Evolutionary conservation across 2,329 filamentous ascomycete species (phyloP), one percentile per base, ranked within the genome.

Genomic region (Colletotrichum navitas): DNA sequence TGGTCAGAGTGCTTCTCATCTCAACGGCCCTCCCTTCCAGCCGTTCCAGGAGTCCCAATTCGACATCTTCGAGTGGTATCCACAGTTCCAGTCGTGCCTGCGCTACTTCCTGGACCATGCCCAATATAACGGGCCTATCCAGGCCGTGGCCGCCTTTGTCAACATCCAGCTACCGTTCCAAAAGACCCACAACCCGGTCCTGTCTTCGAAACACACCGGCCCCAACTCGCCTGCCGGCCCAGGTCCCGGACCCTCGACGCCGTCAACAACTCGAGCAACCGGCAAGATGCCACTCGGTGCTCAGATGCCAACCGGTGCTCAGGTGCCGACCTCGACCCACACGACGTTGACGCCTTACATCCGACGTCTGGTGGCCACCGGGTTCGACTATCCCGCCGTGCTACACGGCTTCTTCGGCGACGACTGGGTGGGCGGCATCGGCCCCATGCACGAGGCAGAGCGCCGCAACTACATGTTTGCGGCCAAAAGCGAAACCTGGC

Each of bases 391-490:
- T 51, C 91, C 93, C 0, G 91, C 91, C 0, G 91, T 98, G n/a
- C 85, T 99, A 72, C 94, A 97, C 78, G 94, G 94, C 14, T 97
- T 98, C 84, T 99, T 98, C 77, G 96, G 96, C n/a, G 93, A 98
- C 74, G 92, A 97, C 79, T 99, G 95, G 93, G 82, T 85, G 43
- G 85, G 88, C 26, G 96, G 96, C 2, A 87, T 98, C 60, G 93
- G 94, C 0, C 90, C 91, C 14, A 85, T 98, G 71, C 93, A 97
- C 78, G 94, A 98, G 80, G 91, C 93, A 74, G 96, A 99, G 82
- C 89, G 96, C 63, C 89, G 94, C 67, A 99, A 99, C 80, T 99
- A 96, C 79, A 88, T 99, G 43, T 98, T 98, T 79, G 94, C 95
- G 0, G 94, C 95, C 16, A 99, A 98, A 84, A 96, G 94, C 78